These are phyloP conservation scores for Schwanniomyces etchellsii DNA, from an alignment of 1,139 yeast genomes.

Conservation along the genomic window DNA sequence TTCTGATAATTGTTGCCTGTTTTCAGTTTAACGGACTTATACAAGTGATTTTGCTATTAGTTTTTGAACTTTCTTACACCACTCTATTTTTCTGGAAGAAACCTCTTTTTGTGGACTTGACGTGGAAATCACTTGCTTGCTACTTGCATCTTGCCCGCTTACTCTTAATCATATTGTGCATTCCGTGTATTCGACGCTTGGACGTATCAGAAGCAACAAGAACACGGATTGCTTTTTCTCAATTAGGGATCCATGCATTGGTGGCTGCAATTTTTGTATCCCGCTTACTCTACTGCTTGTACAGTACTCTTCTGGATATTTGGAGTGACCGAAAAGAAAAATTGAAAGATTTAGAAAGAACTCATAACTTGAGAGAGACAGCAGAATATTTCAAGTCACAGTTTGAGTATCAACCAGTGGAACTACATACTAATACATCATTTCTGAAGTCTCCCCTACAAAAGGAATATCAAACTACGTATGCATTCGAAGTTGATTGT, in stretches of 20 bases:
- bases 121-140: conserved; percentile 35
- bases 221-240: conserved; percentile 37
- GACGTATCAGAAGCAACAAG: conserved; percentile 27
- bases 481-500: conserved; percentile 1
- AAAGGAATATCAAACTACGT: no score
- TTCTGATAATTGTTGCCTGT: conserved; percentile 38
- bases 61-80: conserved; percentile 29
- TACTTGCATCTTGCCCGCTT: conserved; percentile 33
- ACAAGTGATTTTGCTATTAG: conserved; percentile 37
- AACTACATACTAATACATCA: conserved; percentile 5
- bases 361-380: conserved; percentile 7
- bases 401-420: conserved; percentile 30
- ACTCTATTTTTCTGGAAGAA: conserved; percentile 22
- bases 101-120: conserved; percentile 37
- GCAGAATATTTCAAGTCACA: conserved; percentile 21
- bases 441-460: no score
- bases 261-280: conserved; percentile 31
- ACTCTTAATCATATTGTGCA: conserved; percentile 31
- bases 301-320: conserved; percentile 20
- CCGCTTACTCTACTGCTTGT: conserved; percentile 28
- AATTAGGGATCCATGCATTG: conserved; percentile 32
- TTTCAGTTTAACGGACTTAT: conserved; percentile 38
- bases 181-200: conserved; percentile 34
- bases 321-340: conserved; percentile 8
- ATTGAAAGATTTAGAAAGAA: conserved; percentile 6